A percentile compares a stretch with the other conserved stretches of the same genome.
Evolutionary conservation across 2,329 filamentous ascomycete species (phyloP).

Genomic region (Sporothrix brasiliensis): DNA sequence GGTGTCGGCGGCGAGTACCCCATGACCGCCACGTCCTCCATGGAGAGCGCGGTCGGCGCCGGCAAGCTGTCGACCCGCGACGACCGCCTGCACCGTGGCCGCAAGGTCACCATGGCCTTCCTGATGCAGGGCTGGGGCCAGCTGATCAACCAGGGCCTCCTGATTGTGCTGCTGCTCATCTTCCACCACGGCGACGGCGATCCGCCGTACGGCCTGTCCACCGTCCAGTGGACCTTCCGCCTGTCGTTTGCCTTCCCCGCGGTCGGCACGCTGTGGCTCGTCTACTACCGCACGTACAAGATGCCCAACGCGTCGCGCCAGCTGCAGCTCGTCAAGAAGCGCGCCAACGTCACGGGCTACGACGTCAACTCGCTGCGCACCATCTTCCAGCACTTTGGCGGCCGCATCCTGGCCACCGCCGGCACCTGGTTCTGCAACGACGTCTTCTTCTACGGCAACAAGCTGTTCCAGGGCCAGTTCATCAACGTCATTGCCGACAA

Average conservation of each 20-base stretch:
- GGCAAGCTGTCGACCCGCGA: constrained; percentile 88
- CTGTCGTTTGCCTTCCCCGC: constrained; percentile 90
- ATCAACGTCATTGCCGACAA: constrained; percentile 37
- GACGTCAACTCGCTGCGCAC: constrained; percentile 79
- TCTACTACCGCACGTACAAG: constrained; percentile 94
- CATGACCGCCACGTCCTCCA: constrained; percentile 92
- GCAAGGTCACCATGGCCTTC: constrained; percentile 94
- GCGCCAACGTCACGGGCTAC: constrained; percentile 85
- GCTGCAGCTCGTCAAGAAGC: constrained; percentile 80
- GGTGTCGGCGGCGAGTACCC: constrained; percentile 87
- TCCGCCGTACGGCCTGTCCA: constrained; percentile 74
- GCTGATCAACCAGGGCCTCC: constrained; percentile 86
- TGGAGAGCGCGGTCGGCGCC: constrained; percentile 85
- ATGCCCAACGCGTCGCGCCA: constrained; percentile 88
- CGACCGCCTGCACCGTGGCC: constrained; percentile 91
- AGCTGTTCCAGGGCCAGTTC: constrained; percentile 38
- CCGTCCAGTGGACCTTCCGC: constrained; percentile 88
- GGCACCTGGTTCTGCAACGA: constrained; percentile 95
- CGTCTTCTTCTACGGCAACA: constrained; percentile 88
- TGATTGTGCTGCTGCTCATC: constrained; percentile 83
- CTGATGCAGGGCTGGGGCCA: constrained; percentile 99
- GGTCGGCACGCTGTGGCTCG: constrained; percentile 87
- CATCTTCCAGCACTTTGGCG: constrained; percentile 81
- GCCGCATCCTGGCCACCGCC: constrained; percentile 82
- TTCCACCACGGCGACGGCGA: constrained; percentile 80